Evolutionary conservation across 345 rosid genomes (phyloP).

Genomic region (Eucalyptus lansdowneana): DNA sequence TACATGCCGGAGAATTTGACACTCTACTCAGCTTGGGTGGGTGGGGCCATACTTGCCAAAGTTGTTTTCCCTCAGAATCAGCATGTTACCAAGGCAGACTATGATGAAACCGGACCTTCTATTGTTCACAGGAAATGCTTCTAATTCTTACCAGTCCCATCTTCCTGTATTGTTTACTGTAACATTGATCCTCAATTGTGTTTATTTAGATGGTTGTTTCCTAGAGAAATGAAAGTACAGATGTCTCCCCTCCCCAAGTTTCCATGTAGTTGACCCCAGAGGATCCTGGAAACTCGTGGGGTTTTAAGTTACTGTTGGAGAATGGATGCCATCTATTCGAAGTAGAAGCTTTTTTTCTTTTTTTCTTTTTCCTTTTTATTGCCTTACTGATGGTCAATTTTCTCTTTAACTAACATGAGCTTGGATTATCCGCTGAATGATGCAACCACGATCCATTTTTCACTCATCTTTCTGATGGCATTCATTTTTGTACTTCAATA

Average conservation of each 20-base stretch:
- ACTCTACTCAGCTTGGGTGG: slow-evolving; percentile 86
- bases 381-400: background rate
- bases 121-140: slow-evolving; percentile 94
- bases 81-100: slow-evolving; percentile 90
- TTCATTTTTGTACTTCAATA: background rate
- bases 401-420: background rate
- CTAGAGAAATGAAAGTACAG: background rate
- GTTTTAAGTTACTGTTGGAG: background rate
- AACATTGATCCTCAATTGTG: background rate
- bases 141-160: slow-evolving; percentile 14
- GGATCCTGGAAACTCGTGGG: background rate
- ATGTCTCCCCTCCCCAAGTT: background rate
- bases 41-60: slow-evolving; percentile 98
- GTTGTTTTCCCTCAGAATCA: slow-evolving; percentile 99
- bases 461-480: background rate
- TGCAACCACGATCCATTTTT: background rate
- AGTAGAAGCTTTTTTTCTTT: background rate
- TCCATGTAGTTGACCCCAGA: background rate
- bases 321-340: background rate
- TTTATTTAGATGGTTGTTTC: background rate
- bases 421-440: background rate
- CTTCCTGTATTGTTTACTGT: background rate
- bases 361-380: background rate
- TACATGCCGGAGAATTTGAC: slow-evolving; percentile 89
- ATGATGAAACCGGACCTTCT: slow-evolving; percentile 92